Evolutionary conservation across 1,284 basidiomycete species (phyloP).

Genomic region (Boletus holoroseus): DNA sequence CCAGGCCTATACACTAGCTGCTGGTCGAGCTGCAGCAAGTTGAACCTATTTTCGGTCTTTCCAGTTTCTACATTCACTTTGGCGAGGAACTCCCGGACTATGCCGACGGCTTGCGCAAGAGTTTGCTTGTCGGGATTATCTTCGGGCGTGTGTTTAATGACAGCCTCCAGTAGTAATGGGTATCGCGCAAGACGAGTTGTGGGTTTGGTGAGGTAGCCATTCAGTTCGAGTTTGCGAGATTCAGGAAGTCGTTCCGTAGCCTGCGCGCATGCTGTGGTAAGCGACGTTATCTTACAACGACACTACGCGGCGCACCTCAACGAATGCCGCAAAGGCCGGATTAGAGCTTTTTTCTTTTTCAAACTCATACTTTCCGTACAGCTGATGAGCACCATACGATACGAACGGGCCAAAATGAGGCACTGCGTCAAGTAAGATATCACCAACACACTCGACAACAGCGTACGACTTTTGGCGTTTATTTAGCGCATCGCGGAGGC

Average conservation of each 20-base stretch:
- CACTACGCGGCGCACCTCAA: conserved; percentile 61
- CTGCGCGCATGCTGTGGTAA: conserved; percentile 37
- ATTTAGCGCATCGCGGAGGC: conserved; percentile 87
- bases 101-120: conserved; percentile 74
- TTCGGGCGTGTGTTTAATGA: conserved; percentile 89
- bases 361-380: conserved; percentile 98
- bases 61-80: conserved; percentile 80
- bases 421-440: conserved; percentile 85
- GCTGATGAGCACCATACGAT: conserved; percentile 91
- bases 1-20: conserved; percentile 72
- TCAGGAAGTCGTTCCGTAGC: conserved; percentile 89
- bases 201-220: conserved; percentile 97
- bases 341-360: conserved; percentile 97
- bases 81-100: conserved; percentile 79
- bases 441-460: conserved; percentile 88
- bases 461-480: conserved; percentile 94
- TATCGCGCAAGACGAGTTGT: conserved; percentile 96
- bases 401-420: conserved; percentile 92
- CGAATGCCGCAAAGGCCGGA: conserved; percentile 91
- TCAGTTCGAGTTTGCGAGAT: conserved; percentile 94
- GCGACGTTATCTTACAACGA: conserved; percentile 3
- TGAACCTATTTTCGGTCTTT: conserved; percentile 59
- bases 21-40: conserved; percentile 72
- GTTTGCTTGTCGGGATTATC: conserved; percentile 83
- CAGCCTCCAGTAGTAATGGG: conserved; percentile 88